Percentiles rank a stretch among this genome's conserved stretches.
Evolutionary conservation across 1,139 yeast genomes (phyloP).

Genomic region (Debaryomyces fabryi): DNA sequence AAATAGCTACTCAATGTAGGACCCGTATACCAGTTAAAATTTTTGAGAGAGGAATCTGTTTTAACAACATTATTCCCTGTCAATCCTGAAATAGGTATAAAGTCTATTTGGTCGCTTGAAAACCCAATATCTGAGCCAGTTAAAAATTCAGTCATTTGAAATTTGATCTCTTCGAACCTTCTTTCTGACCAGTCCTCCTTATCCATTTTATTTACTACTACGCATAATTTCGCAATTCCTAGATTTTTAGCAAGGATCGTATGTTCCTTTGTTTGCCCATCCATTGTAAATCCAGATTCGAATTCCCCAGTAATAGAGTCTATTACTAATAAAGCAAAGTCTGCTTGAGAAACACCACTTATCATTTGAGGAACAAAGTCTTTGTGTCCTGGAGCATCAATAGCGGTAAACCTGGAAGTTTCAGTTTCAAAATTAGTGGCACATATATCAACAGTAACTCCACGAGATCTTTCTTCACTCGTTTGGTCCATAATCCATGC

Average conservation of each 20-base stretch:
- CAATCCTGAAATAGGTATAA: conserved; percentile 86
- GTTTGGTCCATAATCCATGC: conserved; percentile 99
- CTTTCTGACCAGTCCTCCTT: conserved; percentile 66
- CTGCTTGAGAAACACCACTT: conserved; percentile 58
- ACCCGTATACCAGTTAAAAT: conserved; percentile 64
- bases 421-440: conserved; percentile 79
- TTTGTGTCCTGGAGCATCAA: conserved; percentile 84
- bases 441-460: conserved; percentile 93
- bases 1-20: conserved; percentile 64
- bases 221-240: conserved; percentile 75
- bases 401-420: conserved; percentile 71
- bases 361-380: conserved; percentile 60
- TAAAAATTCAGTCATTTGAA: conserved; percentile 62
- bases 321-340: conserved; percentile 69
- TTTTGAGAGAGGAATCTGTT: conserved; percentile 29
- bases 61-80: conserved; percentile 79
- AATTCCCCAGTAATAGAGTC: conserved; percentile 86
- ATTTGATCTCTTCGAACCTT: conserved; percentile 64
- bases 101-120: conserved; percentile 49
- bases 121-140: conserved; percentile 62
- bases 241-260: conserved; percentile 78
- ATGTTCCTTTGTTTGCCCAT: conserved; percentile 96
- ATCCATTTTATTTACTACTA: conserved; percentile 91
- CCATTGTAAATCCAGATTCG: conserved; percentile 82
- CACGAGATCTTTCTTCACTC: conserved; percentile 81